Base-by-base conservation (phyloP, 306 rosid species). In the barrel medic (Medicago truncatula) region DNA sequence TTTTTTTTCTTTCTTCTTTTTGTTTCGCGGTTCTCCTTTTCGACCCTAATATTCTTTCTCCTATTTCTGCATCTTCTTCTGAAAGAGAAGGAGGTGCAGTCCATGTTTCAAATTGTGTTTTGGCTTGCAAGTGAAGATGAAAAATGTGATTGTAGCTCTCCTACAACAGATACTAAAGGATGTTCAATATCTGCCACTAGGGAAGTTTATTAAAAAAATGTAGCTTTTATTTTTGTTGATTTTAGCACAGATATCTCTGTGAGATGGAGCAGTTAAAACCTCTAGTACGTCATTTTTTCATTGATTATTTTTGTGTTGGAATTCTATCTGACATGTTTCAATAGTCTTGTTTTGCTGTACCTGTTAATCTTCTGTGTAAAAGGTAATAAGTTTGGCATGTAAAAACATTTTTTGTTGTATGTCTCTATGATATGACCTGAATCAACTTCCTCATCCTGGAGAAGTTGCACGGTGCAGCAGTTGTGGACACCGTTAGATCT, bases 101-200 rank as follows among this genome's bases (percentile, higher is more conserved):
- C 85, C 75, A 81, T 86, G 86, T 87, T 83, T 85, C 86, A 80
- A 86, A 80, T 86, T 89, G 79, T 90, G 95, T 86, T 86, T 82
- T 86, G 96, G 95, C 93, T 89, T 92, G 97, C 83, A 77, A 78
- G 79, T 85, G 85, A 81, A 84, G 89, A 88, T 86, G 89, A 84
- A 79, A 78, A 85, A 73, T 84, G 87, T 89, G 91, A 95, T 87
- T 92, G 97, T 95, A 92, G 97, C 93, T 88, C 93, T 82, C 92
- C 92, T 87, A 76, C 94, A 84, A 75, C 86, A 87, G 83, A 84
- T 85, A 81, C 93, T 84, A 88, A 86, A 76, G 86, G 88, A 85
- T 90, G 97, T 87, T 88, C 89, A 82, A 86, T 90, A 87, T 92
- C 92, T 95, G 91, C 91, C 93, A 78, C 83, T 90, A 90, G 96